Evolutionary conservation across 306 rosid genomes (phyloP).

Genomic region (Citrullus amarus): DNA sequence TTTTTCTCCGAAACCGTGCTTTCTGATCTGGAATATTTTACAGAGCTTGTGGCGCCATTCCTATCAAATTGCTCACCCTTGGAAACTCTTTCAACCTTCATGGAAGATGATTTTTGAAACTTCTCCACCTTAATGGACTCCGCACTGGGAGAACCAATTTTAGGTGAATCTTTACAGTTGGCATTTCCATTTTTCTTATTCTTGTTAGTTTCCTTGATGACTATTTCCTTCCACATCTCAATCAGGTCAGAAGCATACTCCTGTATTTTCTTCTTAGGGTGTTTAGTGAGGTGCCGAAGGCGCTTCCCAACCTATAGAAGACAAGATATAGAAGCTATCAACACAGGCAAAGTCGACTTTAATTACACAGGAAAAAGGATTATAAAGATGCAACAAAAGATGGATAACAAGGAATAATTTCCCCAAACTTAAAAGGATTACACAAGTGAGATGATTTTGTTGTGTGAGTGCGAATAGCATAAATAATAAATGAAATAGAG

Average conservation of each 20-base stretch:
- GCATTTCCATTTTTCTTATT: constrained; percentile 39
- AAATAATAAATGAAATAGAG: neutral
- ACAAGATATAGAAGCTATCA: neutral
- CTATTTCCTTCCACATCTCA: constrained; percentile 76
- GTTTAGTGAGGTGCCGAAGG: constrained; percentile 70
- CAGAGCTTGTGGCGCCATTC: constrained; percentile 37
- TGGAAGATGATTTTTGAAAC: constrained; percentile 38
- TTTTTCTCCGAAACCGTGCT: constrained; percentile 16
- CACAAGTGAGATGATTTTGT: neutral
- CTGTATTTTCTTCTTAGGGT: constrained; percentile 68
- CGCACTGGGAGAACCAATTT: constrained; percentile 36
- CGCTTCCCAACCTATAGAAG: constrained; percentile 71
- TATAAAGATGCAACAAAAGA: neutral
- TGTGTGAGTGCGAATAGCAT: neutral
- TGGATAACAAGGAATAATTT: neutral
- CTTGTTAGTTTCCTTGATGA: constrained; percentile 65
- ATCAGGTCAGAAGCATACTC: constrained; percentile 52
- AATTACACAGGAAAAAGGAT: neutral
- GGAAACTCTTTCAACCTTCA: constrained; percentile 46
- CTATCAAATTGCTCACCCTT: constrained; percentile 45
- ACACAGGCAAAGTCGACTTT: neutral
- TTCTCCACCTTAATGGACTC: constrained; percentile 59
- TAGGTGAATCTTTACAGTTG: constrained; percentile 23
- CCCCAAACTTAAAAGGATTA: neutral
- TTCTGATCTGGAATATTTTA: constrained; percentile 13